These are phyloP conservation scores for Sarocladiaceae sp. DNA, from an alignment of 2,329 filamentous ascomycete genomes.

Conservation along the genomic window DNA sequence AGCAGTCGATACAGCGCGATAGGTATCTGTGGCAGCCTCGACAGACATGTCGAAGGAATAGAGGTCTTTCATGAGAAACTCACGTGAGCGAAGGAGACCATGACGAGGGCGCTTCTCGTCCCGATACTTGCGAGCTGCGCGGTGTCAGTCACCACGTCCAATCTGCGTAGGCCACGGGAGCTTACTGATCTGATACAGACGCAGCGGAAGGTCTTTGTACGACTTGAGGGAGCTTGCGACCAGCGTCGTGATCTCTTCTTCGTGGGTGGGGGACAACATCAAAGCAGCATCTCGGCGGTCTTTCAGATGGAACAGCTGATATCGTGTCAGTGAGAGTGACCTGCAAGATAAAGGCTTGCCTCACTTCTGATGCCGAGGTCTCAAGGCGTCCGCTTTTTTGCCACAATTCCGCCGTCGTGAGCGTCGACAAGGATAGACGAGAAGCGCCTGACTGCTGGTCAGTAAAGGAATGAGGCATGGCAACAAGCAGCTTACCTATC, in stretches of 20 bases:
- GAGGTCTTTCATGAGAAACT: conserved; percentile 97
- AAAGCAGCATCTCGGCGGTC: conserved; percentile 72
- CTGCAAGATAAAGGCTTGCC: background rate
- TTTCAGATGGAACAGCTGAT: conserved; percentile 67
- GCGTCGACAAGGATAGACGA: conserved; percentile 73
- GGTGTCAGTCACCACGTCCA: conserved; percentile 14
- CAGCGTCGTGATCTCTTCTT: conserved; percentile 88
- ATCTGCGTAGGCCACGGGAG: background rate
- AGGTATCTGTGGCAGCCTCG: conserved; percentile 70
- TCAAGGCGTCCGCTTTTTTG: conserved; percentile 73
- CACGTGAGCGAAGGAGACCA: conserved; percentile 77
- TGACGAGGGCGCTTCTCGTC: conserved; percentile 87
- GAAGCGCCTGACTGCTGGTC: conserved; percentile 56
- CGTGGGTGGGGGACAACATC: conserved; percentile 85
- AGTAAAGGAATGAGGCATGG: conserved; percentile 11
- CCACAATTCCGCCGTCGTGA: conserved; percentile 84
- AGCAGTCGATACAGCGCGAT: conserved; percentile 63
- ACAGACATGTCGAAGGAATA: conserved; percentile 82
- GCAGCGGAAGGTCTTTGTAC: conserved; percentile 78
- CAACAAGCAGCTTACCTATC: conserved; percentile 44
- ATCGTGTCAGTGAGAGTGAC: background rate
- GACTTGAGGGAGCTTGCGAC: conserved; percentile 69
- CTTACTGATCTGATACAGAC: conserved; percentile 84
- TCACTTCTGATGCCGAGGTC: conserved; percentile 64
- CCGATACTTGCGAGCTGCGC: conserved; percentile 77